Conservation (phyloP, 2,329 filamentous ascomycete species). For the Penicillium sp. region DNA sequence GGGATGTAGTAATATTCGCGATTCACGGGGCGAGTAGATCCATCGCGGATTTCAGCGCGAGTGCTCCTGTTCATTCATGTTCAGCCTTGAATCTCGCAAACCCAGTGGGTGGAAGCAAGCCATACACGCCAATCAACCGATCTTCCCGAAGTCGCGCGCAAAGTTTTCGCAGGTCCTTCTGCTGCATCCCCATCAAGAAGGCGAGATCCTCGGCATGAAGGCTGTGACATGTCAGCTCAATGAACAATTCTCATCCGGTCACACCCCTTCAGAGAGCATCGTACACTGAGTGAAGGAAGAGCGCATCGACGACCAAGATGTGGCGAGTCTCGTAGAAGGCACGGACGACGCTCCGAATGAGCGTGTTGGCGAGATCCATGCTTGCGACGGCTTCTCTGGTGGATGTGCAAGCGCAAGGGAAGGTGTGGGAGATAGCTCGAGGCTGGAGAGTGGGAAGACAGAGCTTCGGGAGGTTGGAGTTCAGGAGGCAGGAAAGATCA, state of each 20-base stretch:
- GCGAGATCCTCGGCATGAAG: conserved; percentile 87
- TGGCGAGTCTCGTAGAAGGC: conserved; percentile 86
- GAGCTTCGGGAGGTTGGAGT: conserved; percentile 12
- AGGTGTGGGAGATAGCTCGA: background rate
- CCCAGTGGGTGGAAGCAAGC: conserved; percentile 18
- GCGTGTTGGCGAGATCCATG: conserved; percentile 71
- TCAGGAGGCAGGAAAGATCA: conserved; percentile 10
- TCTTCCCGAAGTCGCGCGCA: conserved; percentile 84
- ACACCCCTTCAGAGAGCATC: conserved; percentile 31
- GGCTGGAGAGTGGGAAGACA: conserved; percentile 13
- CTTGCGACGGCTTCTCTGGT: conserved; percentile 9
- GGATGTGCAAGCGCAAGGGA: background rate
- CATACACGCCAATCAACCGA: conserved; percentile 78
- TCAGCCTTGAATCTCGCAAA: conserved; percentile 14
- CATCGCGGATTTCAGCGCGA: conserved; percentile 75
- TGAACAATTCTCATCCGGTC: background rate
- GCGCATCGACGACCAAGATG: conserved; percentile 78
- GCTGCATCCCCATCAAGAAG: conserved; percentile 83
- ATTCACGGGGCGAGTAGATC: conserved; percentile 77
- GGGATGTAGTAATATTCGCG: conserved; percentile 98
- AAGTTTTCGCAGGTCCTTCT: conserved; percentile 87
- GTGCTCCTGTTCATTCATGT: conserved; percentile 56
- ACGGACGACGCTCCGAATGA: conserved; percentile 83
- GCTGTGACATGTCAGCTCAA: conserved; percentile 41
- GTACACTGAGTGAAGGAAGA: conserved; percentile 71